phyloP scores from a whole-genome alignment of 2,329 filamentous ascomycete genomes.

The Scopulariopsis brevicaulis region DNA sequence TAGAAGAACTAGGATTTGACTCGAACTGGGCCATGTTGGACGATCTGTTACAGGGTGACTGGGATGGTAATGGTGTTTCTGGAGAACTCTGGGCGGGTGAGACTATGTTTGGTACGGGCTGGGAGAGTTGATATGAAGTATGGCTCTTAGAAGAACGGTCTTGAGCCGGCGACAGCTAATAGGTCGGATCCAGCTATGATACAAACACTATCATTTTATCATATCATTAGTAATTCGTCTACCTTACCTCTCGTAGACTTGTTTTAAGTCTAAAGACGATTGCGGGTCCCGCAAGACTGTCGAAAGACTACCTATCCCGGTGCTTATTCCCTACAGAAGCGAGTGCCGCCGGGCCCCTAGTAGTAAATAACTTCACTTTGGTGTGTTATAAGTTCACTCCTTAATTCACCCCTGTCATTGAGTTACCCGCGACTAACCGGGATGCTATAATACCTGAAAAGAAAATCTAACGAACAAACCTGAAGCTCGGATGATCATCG shows the following conservation, averaged over 20 bases:
- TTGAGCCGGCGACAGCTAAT: too few relatives aligned
- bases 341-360: neutral
- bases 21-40: constrained; percentile 3
- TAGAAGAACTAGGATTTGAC: neutral
- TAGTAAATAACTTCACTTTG: neutral
- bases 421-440: neutral
- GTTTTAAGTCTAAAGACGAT: too few relatives aligned
- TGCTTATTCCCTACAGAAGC: too few relatives aligned
- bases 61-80: neutral
- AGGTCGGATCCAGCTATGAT: too few relatives aligned
- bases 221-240: too few relatives aligned
- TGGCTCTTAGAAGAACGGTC: neutral
- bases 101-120: neutral
- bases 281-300: too few relatives aligned
- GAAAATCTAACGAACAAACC: constrained; percentile 16
- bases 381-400: neutral
- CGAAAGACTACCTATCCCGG: too few relatives aligned
- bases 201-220: too few relatives aligned
- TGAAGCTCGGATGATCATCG: constrained; percentile 23
- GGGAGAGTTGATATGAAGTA: neutral
- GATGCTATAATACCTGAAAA: neutral
- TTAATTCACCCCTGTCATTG: too few relatives aligned
- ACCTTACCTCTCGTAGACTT: too few relatives aligned
- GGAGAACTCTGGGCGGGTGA: neutral
- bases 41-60: neutral